Evolutionary conservation across 148 eudicot species (phyloP), one percentile per base, ranked within the genome.

Genomic region (Nepenthes gracilis): DNA sequence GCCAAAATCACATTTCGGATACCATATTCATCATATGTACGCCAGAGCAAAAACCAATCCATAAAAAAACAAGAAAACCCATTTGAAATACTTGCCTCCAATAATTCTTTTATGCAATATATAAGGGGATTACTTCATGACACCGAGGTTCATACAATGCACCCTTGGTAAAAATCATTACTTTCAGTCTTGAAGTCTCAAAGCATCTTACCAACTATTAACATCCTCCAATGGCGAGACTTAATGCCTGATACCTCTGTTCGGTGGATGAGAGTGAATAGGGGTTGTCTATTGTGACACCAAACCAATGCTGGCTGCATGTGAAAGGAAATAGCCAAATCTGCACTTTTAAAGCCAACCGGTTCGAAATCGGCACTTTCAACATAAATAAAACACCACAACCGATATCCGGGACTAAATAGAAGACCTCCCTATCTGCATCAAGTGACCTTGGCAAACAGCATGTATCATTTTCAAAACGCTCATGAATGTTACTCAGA

Each of bases 291-390:
- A 84, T 80, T 80, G 94, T 79, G 77, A 82, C 87, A 93, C 92
- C 99, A 77, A 79, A 78, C 80, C 82, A 88, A 73, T 79, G 98
- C 84, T 85, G 89, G 83, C 87, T 81, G 80, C 83, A 70, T 72
- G 84, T 72, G 82, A 79, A 83, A 78, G 82, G 78, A 80, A 88
- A 71, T 76, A 75, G 80, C 85, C 89, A 81, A 58, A 94, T 94
- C 95, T 94, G 99, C 99, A 94, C 78, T 94, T 89, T 89, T 84
- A 75, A 84, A 94, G 87, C 85, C 99, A 88, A 86, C 95, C 90
- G 86, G 83, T 82, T 84, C 90, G 92, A 84, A 86, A 80, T 79
- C 69, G 95, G 83, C 23, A 23, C 23, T 23, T 23, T 86, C 75
- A 80, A 80, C 69, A 84, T 58, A 79, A 70, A 79, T 66, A 83